Base-by-base conservation (phyloP, 2,329 filamentous ascomycete species). In the Xylariomycetidae sp. region DNA sequence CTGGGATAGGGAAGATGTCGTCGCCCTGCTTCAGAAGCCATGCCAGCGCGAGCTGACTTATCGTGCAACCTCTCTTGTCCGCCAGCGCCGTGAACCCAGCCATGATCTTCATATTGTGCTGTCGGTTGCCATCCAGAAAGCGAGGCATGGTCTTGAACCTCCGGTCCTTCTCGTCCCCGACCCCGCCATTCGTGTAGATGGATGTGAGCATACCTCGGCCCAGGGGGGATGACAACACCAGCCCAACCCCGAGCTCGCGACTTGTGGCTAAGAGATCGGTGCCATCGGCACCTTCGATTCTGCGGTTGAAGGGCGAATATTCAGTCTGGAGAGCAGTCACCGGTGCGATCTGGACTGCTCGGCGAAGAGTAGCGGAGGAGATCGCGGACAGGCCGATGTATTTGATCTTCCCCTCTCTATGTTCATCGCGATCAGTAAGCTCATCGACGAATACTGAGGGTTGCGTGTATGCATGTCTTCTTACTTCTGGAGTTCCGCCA, bases 241-340 rank as follows among this genome's bases (percentile, higher is more conserved):
- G 43, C 2, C 59, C 54, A 11, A 70, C 56, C 4, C 60, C 70
- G 5, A 74, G 59, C 42, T 72, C 67, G 3, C 67, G 61, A 35
- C 64, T 65, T 2, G 67, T 62, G 16, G 58, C 51, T 4, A 69
- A 53, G 13, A 72, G 49, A 23, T 64, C 42, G 4, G 57, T 61
- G 12, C 51, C 51, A 0, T 34, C 33, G 38, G 58, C 38, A 0
- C 51, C 52, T 39, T 77, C 72, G 27, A 75, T 72, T 25, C 72
- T 68, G 5, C 62, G 51, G 1, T 58, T 57, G 45, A 72, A 74
- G 1, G 66, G 62, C 3, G 60, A 67, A 50, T 70, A 75, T 44
- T 75, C 72, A 29, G 72, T 61, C 53, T 78, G 70, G n/a, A 70
- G 64, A 8, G 66, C 67, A 4, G 64, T 54, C 33, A 79, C 68